Base-by-base conservation (phyloP, 768 basidiomycete genomes). In the Pleurotus citrinopileatus region DNA sequence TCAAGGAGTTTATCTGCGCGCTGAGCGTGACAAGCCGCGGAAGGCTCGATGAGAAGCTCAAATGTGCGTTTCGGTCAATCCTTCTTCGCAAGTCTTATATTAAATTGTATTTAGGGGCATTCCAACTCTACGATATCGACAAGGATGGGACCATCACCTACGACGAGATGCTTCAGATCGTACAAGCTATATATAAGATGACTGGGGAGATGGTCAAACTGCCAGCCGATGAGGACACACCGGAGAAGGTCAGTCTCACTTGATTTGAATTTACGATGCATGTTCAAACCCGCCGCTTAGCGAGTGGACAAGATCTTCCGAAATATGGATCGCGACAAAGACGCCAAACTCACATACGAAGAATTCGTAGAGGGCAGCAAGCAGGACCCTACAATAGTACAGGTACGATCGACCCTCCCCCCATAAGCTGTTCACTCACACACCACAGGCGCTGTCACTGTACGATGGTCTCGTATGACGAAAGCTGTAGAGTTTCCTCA, bases 131-230 rank as follows among this genome's bases (percentile, higher is more conserved):
- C 69, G 97, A 99, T 66, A 98, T 99, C 63, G 93, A 99, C 74
- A 93, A 93, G 61, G 97, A 99, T 66, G 97, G 97, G 7, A 89
- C 83, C 61, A 98, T 99, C 74, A 97, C 97, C 36, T 98, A 98
- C 71, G 87, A 94, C 65, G 97, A 99, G 75, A 99, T 99, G 97
- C 85, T 98, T 27, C 87, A 92, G 75, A 99, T 99, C 67, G 97
- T 99, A 7, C 84, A 89, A 63, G 89, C 93, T 42, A 99, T 99
- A 74, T 99, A 98, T 80, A 98, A 96, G 82, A 98, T 99, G 97
- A 98, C 97, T 3, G 97, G 97, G 17, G 87, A 95, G 70, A 98
- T 98, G 95, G 96, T 98, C 59, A 95, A 94, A 68, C 83, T 98
- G 19, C 95, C 97, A n/a, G 77, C 87, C 36, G 97, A 98, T 67